Evolutionary conservation across 768 basidiomycete genomes (phyloP).

Genomic region (Rhizopogon vesiculosus): DNA sequence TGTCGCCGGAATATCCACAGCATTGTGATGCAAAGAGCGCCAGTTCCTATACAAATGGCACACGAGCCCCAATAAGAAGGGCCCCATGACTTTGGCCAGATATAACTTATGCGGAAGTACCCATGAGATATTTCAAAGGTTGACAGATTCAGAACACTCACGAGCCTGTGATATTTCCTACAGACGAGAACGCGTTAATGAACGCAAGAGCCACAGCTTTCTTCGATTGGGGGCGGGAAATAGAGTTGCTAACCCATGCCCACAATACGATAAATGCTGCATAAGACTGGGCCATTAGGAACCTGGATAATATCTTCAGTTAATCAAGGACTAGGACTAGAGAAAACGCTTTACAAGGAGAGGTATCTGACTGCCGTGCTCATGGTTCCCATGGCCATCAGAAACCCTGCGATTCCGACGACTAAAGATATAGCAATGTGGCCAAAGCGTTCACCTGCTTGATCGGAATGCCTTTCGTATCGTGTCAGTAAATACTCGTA

Average conservation of each 20-base stretch:
- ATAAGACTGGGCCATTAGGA: slow-evolving; percentile 74
- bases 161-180: slow-evolving; percentile 83
- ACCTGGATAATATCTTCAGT: slow-evolving; percentile 34
- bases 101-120: slow-evolving; percentile 35
- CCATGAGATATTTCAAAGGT: slow-evolving; percentile 4
- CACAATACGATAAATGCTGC: slow-evolving; percentile 65
- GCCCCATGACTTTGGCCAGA: slow-evolving; percentile 68
- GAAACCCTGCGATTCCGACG: slow-evolving; percentile 64
- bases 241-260: slow-evolving; percentile 48
- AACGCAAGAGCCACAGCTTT: slow-evolving; percentile 83
- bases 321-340: background rate
- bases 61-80: slow-evolving; percentile 68
- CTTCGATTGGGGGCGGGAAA: slow-evolving; percentile 83
- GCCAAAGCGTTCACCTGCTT: slow-evolving; percentile 61
- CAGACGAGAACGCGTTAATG: slow-evolving; percentile 65
- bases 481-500: background rate
- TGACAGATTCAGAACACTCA: slow-evolving; percentile 33
- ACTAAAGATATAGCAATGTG: slow-evolving; percentile 53
- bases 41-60: slow-evolving; percentile 64
- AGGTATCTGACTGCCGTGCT: slow-evolving; percentile 59
- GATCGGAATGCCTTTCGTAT: slow-evolving; percentile 60
- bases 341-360: slow-evolving; percentile 43
- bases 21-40: slow-evolving; percentile 44
- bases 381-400: slow-evolving; percentile 61
- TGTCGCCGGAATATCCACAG: slow-evolving; percentile 45